Conservation (phyloP, 140 eudicot species). For the Oenanthe javanica region DNA sequence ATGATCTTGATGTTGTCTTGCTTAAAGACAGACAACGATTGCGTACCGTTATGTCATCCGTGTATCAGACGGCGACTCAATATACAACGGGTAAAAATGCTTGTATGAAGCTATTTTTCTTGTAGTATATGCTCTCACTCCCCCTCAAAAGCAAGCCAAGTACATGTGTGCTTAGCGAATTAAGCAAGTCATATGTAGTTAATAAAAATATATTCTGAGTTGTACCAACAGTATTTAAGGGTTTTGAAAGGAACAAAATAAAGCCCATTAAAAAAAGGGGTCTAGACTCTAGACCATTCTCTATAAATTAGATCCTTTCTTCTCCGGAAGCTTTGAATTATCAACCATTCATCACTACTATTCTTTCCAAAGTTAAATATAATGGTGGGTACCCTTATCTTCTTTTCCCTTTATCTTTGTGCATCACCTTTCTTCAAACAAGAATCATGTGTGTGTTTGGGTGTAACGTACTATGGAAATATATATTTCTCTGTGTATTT, state of each 20-base stretch:
- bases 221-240: not conserved
- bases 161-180: not conserved
- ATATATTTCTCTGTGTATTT: not conserved
- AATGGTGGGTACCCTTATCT: constrained; percentile 5
- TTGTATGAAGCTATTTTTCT: too few relatives aligned
- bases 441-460: not conserved
- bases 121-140: too few relatives aligned
- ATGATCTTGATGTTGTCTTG: too few relatives aligned
- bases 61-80: too few relatives aligned
- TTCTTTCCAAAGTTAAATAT: not conserved
- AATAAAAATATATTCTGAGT: not conserved
- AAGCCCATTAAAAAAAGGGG: not conserved
- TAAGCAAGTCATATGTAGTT: not conserved
- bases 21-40: too few relatives aligned
- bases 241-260: not conserved
- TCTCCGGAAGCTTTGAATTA: not conserved
- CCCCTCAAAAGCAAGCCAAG: too few relatives aligned
- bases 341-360: constrained; percentile 1
- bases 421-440: not conserved
- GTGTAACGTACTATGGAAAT: not conserved
- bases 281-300: constrained; percentile 2
- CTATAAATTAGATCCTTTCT: constrained; percentile 9
- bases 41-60: too few relatives aligned
- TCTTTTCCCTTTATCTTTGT: not conserved
- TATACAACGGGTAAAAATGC: too few relatives aligned